Evolutionary conservation across 2,329 filamentous ascomycete species (phyloP).

Genomic region (Fusarium sp.): DNA sequence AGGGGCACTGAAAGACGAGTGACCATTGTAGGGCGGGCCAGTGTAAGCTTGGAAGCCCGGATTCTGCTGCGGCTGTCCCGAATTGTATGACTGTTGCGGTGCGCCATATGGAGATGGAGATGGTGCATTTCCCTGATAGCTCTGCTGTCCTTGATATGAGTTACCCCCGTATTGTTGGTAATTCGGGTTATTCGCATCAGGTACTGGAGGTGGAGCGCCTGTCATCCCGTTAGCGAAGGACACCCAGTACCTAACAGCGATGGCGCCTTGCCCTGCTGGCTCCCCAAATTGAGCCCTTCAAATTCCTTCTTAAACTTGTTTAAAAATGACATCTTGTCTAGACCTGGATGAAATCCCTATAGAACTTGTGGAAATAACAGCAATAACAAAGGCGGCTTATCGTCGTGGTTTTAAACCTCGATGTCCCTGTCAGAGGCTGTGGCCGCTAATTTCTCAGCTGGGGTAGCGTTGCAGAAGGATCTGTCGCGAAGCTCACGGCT

Average conservation of each 20-base stretch:
- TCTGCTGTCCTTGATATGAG: neutral
- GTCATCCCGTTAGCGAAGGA: neutral
- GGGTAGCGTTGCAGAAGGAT: neutral
- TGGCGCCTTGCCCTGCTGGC: too few species aligned
- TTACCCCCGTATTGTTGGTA: neutral
- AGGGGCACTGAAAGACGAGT: neutral
- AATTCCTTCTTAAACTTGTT: slow-evolving; percentile 37
- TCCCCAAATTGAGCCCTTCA: slow-evolving; percentile 21
- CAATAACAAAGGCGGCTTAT: neutral
- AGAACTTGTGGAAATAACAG: fast-evolving
- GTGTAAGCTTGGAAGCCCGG: neutral
- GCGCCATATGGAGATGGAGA: neutral
- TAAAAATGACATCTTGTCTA: slow-evolving; percentile 16
- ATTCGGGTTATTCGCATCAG: neutral
- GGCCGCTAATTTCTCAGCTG: neutral
- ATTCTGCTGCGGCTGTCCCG: neutral
- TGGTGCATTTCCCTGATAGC: neutral
- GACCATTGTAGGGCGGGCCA: neutral
- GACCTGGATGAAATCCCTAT: fast-evolving
- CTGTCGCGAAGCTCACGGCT: neutral
- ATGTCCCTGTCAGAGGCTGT: neutral
- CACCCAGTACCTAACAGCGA: too few species aligned
- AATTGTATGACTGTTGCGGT: neutral
- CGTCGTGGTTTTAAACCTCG: neutral
- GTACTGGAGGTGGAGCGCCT: neutral